Evolutionary conservation across 2,329 filamentous ascomycete species (phyloP).

Genomic region (Alternaria tenuissima): DNA sequence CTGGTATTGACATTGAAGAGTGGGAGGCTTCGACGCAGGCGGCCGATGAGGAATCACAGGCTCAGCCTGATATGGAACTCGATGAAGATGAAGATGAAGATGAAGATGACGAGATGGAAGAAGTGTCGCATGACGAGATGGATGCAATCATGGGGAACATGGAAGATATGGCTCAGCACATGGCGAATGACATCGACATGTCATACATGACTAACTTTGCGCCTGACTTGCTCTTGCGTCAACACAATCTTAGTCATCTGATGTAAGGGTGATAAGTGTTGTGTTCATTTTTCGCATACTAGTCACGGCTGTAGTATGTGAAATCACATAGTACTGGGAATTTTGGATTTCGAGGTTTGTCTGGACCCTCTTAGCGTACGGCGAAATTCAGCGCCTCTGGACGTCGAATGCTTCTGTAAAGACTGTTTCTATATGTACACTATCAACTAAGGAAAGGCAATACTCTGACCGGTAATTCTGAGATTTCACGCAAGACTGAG

Average conservation of each 20-base stretch:
- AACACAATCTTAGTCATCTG: conserved; percentile 16
- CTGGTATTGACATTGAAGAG: conserved; percentile 19
- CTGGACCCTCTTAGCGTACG: not conserved
- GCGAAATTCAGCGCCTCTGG: not conserved
- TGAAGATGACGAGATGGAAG: conserved; percentile 25
- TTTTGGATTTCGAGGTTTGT: too few relatives aligned
- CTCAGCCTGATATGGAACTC: not conserved
- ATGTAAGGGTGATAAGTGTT: not conserved
- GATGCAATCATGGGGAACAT: conserved; percentile 24
- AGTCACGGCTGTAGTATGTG: not conserved
- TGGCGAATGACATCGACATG: conserved; percentile 20
- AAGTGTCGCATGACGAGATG: conserved; percentile 19
- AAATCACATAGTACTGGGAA: not conserved
- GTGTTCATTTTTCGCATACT: not conserved
- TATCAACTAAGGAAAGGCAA: not conserved
- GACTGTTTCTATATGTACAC: not conserved
- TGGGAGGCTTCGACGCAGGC: conserved; percentile 14
- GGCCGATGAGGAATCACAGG: not conserved
- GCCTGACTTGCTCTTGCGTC: conserved; percentile 24
- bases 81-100: conserved; percentile 5
- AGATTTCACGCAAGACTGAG: not conserved
- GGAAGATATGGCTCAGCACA: conserved; percentile 15
- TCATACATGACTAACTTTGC: conserved; percentile 33
- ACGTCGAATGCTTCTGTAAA: not conserved
- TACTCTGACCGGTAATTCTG: not conserved